phyloP scores from a whole-genome alignment of 192 early-diverging fungal species.

The Coemansia sp. region DNA sequence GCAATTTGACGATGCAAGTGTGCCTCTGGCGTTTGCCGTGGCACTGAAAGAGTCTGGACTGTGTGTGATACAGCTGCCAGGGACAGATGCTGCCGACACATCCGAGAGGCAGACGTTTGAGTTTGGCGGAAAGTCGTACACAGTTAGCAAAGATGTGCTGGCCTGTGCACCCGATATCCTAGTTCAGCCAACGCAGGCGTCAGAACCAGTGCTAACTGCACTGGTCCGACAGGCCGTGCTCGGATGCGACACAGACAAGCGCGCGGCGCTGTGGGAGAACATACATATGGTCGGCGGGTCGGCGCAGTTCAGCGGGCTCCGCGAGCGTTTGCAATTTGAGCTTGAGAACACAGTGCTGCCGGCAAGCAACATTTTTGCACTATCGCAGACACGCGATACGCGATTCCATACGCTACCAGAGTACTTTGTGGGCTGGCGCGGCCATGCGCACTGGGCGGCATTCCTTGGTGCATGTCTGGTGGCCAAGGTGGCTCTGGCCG shows the following conservation, averaged over 20 bases:
- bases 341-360: constrained; percentile 69
- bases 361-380: constrained; percentile 79
- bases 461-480: constrained; percentile 86
- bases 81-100: constrained; percentile 10
- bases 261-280: constrained; percentile 80
- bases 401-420: constrained; percentile 82
- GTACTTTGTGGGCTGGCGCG: constrained; percentile 79
- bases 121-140: constrained; percentile 61
- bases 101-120: constrained; percentile 52
- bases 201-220: constrained; percentile 36
- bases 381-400: constrained; percentile 80
- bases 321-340: constrained; percentile 59
- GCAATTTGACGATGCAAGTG: constrained; percentile 54
- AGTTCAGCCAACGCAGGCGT: constrained; percentile 63
- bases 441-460: constrained; percentile 63
- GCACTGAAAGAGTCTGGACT: constrained; percentile 59
- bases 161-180: constrained; percentile 58
- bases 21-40: constrained; percentile 58
- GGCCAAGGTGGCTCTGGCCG: constrained; percentile 78
- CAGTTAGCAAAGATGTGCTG: constrained; percentile 20
- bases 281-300: constrained; percentile 85
- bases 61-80: constrained; percentile 28
- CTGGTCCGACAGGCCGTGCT: constrained; percentile 67
- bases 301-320: constrained; percentile 55
- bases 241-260: constrained; percentile 70